Evolutionary conservation across 495 filamentous ascomycete species (phyloP), one percentile per base, ranked within the genome.

Genomic region (Tuber umbilicatum): DNA sequence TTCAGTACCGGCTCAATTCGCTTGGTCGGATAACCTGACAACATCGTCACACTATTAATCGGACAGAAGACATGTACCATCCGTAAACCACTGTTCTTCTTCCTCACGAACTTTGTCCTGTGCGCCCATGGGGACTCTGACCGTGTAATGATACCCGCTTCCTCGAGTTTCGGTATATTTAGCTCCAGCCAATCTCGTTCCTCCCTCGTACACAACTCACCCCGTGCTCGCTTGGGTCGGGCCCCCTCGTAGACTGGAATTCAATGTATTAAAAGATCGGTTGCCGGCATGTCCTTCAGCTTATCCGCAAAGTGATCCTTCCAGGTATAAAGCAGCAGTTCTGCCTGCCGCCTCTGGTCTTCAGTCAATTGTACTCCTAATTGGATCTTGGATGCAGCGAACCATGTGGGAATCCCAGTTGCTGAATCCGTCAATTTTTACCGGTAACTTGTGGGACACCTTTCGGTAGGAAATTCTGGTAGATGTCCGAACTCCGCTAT

Each of bases 61-160:
- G 43, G 68, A 64, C 39, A 71, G 5, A 39, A 71, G 0, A 71
- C 55, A 47, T 73, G 45, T 0, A 78, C 73, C 73, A 75, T 78
- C 5, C 73, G 1, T 0, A 67, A 41, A 0, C 71, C 39, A 0
- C 69, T 38, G 9, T 47, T 19, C 0, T 60, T n/a, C 42, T 74
- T 74, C 4, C 47, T 12, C 1, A 77, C 50, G 19, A 71, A 74
- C 27, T 70, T 77, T 2, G 73, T 35, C 38, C 40, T 64, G 31
- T 37, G 43, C 0, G 19, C 14, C 75, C 73, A 77, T 0, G 47
- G 68, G 0, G 69, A 77, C n/a, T 74, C 50, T 0, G 72, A 77
- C 1, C 10, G 21, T 5, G 69, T 69, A 19, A 75, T 60, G 12
- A 77, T 70, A 1, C 75, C 73, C 7, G 74, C 42, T 0, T 76